phyloP scores from a whole-genome alignment of 2,329 filamentous ascomycete species.

The Aspergillus felis region DNA sequence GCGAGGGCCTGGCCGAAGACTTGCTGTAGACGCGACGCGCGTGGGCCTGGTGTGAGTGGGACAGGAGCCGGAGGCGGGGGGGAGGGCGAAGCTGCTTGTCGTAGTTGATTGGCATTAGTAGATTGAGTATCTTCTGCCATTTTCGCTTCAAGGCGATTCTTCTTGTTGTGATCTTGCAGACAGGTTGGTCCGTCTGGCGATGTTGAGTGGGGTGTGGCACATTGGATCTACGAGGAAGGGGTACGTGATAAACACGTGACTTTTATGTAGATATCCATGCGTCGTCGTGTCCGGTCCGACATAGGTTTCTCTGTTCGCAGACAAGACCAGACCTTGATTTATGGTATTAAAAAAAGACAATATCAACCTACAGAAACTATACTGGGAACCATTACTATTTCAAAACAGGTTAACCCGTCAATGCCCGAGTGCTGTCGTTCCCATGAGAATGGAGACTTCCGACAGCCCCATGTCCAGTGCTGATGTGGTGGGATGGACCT shows the following conservation, averaged over 20 bases:
- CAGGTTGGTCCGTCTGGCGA: slow-evolving; percentile 6
- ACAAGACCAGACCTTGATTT: not conserved
- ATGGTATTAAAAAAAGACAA: not conserved
- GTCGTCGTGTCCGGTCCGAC: not conserved
- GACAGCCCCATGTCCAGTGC: not conserved
- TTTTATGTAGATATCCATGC: not conserved
- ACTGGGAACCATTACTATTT: not conserved
- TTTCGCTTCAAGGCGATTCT: slow-evolving; percentile 1
- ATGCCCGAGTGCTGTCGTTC: slow-evolving; percentile 10
- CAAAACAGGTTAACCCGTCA: slow-evolving; percentile 6
- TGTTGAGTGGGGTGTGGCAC: slow-evolving; percentile 4
- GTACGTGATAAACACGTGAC: not conserved
- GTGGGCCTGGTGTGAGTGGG: slow-evolving; percentile 54
- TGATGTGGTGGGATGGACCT: not conserved
- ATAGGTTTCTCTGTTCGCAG: not conserved
- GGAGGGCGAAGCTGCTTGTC: slow-evolving; percentile 42
- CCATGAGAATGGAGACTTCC: not conserved
- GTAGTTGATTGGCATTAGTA: slow-evolving; percentile 10
- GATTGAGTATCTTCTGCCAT: slow-evolving; percentile 19
- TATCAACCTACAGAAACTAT: not conserved
- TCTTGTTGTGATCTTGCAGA: not conserved
- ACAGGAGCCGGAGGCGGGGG: slow-evolving; percentile 52
- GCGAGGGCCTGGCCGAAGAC: slow-evolving; percentile 58
- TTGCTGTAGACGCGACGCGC: slow-evolving; percentile 57
- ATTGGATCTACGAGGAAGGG: not conserved